These are phyloP conservation scores for Entamoeba nuttalli DNA, from an alignment of 208 protist genomes.

Conservation along the genomic window DNA sequence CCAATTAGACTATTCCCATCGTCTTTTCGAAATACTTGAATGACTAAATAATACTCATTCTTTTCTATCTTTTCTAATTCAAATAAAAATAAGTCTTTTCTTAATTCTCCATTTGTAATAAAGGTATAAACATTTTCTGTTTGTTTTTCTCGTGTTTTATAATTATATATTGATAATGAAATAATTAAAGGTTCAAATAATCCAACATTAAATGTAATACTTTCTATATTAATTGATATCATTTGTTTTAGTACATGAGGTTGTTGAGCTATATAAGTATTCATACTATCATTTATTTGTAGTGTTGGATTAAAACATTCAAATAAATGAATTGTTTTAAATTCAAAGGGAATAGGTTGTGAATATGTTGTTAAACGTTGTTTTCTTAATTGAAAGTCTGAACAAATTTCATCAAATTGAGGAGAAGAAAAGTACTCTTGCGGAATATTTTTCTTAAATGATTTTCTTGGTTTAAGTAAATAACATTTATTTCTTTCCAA, in stretches of 20 bases:
- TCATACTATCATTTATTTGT: not conserved
- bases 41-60: not conserved
- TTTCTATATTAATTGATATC: not conserved
- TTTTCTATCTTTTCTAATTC: not conserved
- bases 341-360: not conserved
- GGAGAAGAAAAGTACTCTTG: not conserved
- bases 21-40: not conserved
- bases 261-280: not conserved
- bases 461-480: not conserved
- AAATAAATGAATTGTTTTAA: not conserved
- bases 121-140: not conserved
- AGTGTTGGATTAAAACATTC: not conserved
- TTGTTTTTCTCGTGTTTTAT: not conserved
- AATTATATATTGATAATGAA: not conserved
- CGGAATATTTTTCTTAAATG: not conserved
- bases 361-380: not conserved
- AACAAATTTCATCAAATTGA: not conserved
- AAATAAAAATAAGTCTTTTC: not conserved
- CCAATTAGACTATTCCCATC: not conserved
- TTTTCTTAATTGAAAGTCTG: not conserved
- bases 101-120: not conserved
- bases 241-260: not conserved
- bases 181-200: not conserved
- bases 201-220: not conserved
- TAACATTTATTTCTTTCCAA: not conserved